Percentiles rank a stretch among this genome's conserved stretches.
These are phyloP conservation scores for sweet orange (Citrus sinensis) DNA, from an alignment of 345 rosid species.

Conservation along the genomic window DNA sequence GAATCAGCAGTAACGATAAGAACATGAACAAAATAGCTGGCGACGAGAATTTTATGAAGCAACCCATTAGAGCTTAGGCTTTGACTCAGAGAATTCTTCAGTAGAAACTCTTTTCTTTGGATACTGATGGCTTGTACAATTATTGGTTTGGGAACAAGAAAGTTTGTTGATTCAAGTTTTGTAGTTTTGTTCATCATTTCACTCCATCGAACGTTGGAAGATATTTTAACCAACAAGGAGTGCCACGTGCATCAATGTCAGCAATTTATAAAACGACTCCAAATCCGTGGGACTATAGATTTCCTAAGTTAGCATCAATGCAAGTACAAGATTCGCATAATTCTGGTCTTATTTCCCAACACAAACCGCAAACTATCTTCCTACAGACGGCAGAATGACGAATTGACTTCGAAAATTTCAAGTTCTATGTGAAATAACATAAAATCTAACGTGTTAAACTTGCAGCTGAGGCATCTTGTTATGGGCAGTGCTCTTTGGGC, in stretches of 20 bases:
- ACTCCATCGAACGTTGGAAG: background rate
- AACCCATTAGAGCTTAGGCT: conserved; percentile 16
- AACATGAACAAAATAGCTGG: conserved; percentile 16
- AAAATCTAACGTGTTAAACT: too few relatives aligned
- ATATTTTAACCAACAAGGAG: background rate
- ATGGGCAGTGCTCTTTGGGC: background rate
- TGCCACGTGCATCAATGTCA: background rate
- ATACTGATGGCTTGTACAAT: background rate
- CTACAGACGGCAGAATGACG: too few relatives aligned
- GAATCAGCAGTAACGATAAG: conserved; percentile 31
- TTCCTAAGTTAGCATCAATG: background rate
- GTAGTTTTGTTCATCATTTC: conserved; percentile 10
- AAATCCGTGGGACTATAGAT: background rate
- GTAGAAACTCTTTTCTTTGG: background rate
- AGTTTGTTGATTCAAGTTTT: background rate
- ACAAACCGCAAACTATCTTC: background rate
- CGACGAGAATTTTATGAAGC: conserved; percentile 15
- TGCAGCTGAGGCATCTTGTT: background rate
- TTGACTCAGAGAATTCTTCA: background rate
- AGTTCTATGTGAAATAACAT: background rate
- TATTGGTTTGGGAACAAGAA: background rate
- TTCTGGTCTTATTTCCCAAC: background rate
- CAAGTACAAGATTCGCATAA: background rate
- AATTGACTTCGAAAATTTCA: background rate
- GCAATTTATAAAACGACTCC: background rate